These are phyloP conservation scores for Lachancea cidri DNA, from an alignment of 805 yeast species.

Conservation along the genomic window DNA sequence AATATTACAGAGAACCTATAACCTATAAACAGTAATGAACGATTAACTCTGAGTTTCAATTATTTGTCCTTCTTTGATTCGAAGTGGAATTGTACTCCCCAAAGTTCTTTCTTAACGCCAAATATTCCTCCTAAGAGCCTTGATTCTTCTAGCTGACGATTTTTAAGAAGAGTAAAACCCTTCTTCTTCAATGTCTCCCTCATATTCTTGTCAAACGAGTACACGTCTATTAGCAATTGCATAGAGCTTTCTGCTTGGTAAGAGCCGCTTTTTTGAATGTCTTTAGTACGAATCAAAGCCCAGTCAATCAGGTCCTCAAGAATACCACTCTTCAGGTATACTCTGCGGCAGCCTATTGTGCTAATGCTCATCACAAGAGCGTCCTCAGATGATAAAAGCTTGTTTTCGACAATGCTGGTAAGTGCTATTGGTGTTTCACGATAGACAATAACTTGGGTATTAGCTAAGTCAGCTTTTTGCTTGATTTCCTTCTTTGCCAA, in stretches of 20 bases:
- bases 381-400: conserved; percentile 38
- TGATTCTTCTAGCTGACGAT: conserved; percentile 24
- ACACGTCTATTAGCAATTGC: conserved; percentile 43
- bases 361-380: conserved; percentile 49
- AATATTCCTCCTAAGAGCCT: conserved; percentile 28
- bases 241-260: conserved; percentile 28
- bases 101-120: conserved; percentile 29
- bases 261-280: conserved; percentile 31
- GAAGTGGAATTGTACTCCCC: conserved; percentile 37
- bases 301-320: conserved; percentile 58
- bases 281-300: conserved; percentile 46
- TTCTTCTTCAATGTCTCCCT: conserved; percentile 35
- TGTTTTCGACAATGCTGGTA: conserved; percentile 40
- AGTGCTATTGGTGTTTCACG: conserved; percentile 71
- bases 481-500: conserved; percentile 36
- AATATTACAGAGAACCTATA: background rate
- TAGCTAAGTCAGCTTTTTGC: conserved; percentile 34
- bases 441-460: conserved; percentile 54
- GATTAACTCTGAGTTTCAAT: too few relatives aligned
- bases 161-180: conserved; percentile 40
- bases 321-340: conserved; percentile 59
- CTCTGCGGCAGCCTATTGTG: conserved; percentile 60
- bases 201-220: conserved; percentile 45
- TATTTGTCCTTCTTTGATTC: conserved; percentile 15
- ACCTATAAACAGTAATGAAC: background rate